Base-by-base conservation (phyloP, 78 protist species). In the Planoprotostelium fungivorum region DNA sequence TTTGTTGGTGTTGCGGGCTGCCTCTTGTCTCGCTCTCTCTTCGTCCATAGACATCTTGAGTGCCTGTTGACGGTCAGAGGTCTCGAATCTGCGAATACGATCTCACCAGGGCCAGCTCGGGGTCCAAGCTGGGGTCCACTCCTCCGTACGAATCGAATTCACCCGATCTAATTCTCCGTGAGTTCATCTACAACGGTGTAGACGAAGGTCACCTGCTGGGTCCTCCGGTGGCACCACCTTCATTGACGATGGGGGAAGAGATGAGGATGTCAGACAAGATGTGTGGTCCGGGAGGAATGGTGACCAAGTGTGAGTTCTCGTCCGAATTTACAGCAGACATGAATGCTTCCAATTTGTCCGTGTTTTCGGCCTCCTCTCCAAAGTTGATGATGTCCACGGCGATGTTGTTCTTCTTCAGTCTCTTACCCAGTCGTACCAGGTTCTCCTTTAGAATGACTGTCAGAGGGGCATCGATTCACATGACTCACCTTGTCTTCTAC, bases 381-480 rank as follows among this genome's bases (percentile, higher is more conserved):
- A 97, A 97, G 86, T 93, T 97, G 39, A 97, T 89, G n/a, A 97
- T 88, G 88, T 97, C 99, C 5, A 97, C 91, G 1, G 98, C 96
- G 36, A 97, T 93, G 35, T 93, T 89, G 91, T 95, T 96, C 93
- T 97, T 97, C 92, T 96, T 97, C 35, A 97, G 92, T 92, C 94
- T 93, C 95, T 96, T 96, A 38, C 96, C 99, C 31, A 97, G 93
- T 86, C 83, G 63, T 29, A 91, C 92, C 37, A 94, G 95, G 5
- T 87, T 90, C 38, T 89, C 91, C 88, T 63, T 84, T 28, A 89
- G 90, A 5, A 85, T 25, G 16, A 16, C 16, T 16, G 16, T 85
- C n/a, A 36, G 5, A 5, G 16, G 35, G 87, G 16, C 5, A 37
- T 85, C 5, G 16, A 25, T 37, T 5, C 5, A 5, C 63, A 85